A percentile compares a stretch with the other conserved stretches of the same genome.
These are phyloP conservation scores for Colletotrichum sp. DNA, from an alignment of 2,329 filamentous ascomycete genomes.

Conservation along the genomic window DNA sequence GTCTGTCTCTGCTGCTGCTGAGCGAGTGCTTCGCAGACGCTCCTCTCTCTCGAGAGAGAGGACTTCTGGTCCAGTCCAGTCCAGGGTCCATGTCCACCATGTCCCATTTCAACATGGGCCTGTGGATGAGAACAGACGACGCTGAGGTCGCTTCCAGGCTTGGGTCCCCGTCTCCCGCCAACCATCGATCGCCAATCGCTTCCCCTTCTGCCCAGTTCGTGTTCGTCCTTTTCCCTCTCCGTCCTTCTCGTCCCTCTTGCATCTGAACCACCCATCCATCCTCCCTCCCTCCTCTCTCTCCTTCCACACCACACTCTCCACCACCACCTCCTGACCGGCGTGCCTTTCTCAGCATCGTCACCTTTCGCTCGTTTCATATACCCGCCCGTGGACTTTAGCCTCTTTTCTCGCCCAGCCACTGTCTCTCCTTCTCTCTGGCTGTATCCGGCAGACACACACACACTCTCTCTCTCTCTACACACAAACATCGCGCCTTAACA, in stretches of 20 bases:
- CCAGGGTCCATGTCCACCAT: conserved; percentile 14
- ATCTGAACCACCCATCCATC: conserved; percentile 6
- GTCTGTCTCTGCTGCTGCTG: not conserved
- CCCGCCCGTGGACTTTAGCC: conserved; percentile 24
- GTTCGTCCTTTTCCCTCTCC: conserved; percentile 17
- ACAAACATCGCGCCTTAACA: not conserved
- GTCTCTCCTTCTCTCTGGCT: conserved; percentile 24
- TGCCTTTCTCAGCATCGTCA: conserved; percentile 23
- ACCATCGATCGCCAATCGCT: conserved; percentile 23
- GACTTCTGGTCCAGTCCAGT: not conserved
- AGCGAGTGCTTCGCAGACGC: not conserved
- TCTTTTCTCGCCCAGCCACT: conserved; percentile 23
- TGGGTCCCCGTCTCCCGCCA: conserved; percentile 21
- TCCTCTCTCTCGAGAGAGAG: not conserved
- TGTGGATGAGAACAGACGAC: conserved; percentile 17
- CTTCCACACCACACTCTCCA: conserved; percentile 11
- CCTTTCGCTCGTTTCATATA: conserved; percentile 30
- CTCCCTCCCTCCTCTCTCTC: conserved; percentile 9
- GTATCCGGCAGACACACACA: conserved; percentile 13
- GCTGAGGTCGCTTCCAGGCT: conserved; percentile 21
- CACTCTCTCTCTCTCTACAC: not conserved
- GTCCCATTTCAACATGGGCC: not conserved
- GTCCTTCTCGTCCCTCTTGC: conserved; percentile 7
- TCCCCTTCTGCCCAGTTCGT: conserved; percentile 20
- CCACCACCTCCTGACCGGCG: conserved; percentile 20